Evolutionary conservation across 371 early-diverging fungal species (phyloP).

Genomic region (Syncephalastrum monosporum): DNA sequence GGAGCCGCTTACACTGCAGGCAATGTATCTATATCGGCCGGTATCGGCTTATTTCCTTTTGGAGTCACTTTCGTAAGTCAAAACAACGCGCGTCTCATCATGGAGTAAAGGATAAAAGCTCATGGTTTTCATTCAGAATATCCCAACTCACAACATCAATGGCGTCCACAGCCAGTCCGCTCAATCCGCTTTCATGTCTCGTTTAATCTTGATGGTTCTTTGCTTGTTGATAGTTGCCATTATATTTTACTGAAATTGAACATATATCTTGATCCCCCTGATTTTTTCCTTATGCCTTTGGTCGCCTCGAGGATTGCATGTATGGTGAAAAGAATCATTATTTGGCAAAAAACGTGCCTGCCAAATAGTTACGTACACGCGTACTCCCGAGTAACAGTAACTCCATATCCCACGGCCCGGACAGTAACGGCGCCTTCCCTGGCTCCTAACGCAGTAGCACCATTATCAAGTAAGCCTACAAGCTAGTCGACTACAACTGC

Average conservation of each 20-base stretch:
- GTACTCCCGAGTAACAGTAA: too few relatives aligned
- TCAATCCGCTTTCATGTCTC: slow-evolving; percentile 10
- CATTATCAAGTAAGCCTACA: too few relatives aligned
- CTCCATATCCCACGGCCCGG: too few relatives aligned
- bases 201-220: slow-evolving; percentile 12
- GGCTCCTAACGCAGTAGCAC: too few relatives aligned
- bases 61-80: slow-evolving; percentile 52
- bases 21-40: slow-evolving; percentile 42
- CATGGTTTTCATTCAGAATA: slow-evolving; percentile 19
- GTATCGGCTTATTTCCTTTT: slow-evolving; percentile 57
- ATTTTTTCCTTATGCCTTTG: too few relatives aligned
- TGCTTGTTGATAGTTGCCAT: slow-evolving; percentile 6
- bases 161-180: slow-evolving; percentile 10
- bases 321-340: too few relatives aligned
- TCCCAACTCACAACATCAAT: slow-evolving; percentile 19
- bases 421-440: too few relatives aligned
- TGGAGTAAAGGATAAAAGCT: neutral
- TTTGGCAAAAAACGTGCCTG: too few relatives aligned
- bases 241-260: slow-evolving; percentile 10
- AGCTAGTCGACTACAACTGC: too few relatives aligned
- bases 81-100: too few relatives aligned
- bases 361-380: too few relatives aligned
- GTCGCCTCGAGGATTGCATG: too few relatives aligned
- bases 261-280: neutral
- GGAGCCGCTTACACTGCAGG: slow-evolving; percentile 41